Evolutionary conservation across 805 yeast genomes (phyloP).

Genomic region (Kuraishia ogatae): DNA sequence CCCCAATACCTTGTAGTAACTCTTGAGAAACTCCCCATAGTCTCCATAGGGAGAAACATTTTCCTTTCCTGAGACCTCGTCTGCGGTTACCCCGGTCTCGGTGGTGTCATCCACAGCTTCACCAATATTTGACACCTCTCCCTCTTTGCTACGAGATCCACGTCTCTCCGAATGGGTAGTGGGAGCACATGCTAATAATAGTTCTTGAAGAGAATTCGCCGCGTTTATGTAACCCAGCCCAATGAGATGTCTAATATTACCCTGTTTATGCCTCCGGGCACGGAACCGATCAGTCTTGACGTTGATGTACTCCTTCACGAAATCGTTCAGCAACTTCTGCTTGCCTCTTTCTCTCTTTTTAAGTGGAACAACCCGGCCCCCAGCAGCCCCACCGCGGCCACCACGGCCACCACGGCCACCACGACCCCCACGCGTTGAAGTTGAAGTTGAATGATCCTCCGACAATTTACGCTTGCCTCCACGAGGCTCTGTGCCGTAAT

Average conservation of each 20-base stretch:
- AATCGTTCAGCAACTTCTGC: constrained; percentile 16
- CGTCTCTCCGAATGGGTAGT: not conserved
- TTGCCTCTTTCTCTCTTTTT: constrained; percentile 10
- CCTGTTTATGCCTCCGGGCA: constrained; percentile 11
- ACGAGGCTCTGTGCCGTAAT: not conserved
- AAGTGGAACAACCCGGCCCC: not conserved
- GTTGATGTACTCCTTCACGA: constrained; percentile 16
- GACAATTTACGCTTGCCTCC: not conserved
- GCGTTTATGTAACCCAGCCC: not conserved
- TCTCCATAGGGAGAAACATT: not conserved
- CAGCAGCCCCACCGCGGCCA: not conserved
- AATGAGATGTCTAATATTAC: constrained; percentile 12
- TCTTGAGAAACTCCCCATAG: constrained; percentile 2
- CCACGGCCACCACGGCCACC: not conserved
- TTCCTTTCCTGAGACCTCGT: not conserved
- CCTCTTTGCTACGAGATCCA: not conserved
- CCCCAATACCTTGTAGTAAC: not conserved
- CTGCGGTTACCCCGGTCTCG: not conserved
- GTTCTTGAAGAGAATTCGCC: no score
- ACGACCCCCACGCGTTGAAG: not conserved
- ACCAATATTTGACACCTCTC: not conserved
- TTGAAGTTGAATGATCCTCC: not conserved
- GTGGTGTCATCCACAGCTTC: not conserved
- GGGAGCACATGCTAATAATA: not conserved
- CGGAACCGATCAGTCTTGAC: constrained; percentile 12